Evolutionary conservation across 163 green algal genomes (phyloP).

Genomic region (Chloromonas sp.): DNA sequence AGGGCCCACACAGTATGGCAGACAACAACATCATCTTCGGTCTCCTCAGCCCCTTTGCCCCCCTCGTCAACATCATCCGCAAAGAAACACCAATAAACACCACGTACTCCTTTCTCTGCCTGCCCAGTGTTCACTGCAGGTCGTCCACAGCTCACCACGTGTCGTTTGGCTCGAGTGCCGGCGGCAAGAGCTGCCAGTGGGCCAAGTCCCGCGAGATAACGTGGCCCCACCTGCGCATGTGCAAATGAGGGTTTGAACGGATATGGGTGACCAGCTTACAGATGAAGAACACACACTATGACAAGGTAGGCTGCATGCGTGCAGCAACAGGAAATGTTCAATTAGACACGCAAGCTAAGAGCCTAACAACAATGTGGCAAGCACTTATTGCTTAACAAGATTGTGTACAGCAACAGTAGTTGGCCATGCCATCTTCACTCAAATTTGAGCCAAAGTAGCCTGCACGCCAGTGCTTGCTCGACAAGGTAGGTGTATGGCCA

Average conservation of each 20-base stretch:
- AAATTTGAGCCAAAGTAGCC: too few relatives aligned
- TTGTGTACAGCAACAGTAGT: not conserved
- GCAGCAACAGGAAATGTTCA: not conserved
- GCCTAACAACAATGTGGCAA: not conserved
- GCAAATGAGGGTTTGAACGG: too few relatives aligned
- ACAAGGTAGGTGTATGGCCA: too few relatives aligned
- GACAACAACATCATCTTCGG: not conserved
- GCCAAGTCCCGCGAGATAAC: slow-evolving; percentile 22
- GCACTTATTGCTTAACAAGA: not conserved
- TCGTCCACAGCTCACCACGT: slow-evolving; percentile 11
- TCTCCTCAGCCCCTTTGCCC: not conserved
- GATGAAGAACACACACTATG: not conserved
- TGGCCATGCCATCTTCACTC: not conserved
- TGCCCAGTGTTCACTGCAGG: not conserved
- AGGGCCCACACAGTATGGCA: not conserved
- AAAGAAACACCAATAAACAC: not conserved
- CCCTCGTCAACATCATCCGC: not conserved
- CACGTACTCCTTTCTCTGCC: not conserved
- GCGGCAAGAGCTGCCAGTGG: slow-evolving; percentile 26
- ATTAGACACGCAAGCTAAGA: not conserved
- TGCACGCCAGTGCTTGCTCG: too few relatives aligned
- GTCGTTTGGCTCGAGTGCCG: slow-evolving; percentile 27
- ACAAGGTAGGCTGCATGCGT: not conserved
- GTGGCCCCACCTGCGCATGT: slow-evolving; percentile 11
- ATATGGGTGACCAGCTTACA: too few relatives aligned